Conservation (phyloP, 805 yeast genomes). For the Monosporozyma aquatica region DNA sequence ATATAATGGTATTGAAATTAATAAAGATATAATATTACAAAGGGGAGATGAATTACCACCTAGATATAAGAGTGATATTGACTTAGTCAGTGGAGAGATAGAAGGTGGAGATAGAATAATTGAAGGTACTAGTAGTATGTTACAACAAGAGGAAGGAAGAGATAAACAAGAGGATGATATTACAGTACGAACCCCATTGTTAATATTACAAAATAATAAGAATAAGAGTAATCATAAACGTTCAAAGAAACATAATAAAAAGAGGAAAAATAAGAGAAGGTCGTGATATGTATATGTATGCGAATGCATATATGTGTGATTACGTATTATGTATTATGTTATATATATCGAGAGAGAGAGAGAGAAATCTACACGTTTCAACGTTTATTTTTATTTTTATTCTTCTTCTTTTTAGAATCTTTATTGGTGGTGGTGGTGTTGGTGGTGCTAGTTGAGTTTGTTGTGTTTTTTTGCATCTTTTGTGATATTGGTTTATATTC, state of each 20-base stretch:
- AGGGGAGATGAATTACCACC: constrained; percentile 72
- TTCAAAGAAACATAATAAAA: constrained; percentile 8
- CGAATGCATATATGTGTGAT: constrained; percentile 1
- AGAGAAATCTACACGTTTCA: constrained; percentile 1
- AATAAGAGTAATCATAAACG: constrained; percentile 1
- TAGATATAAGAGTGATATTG: constrained; percentile 35
- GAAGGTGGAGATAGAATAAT: background rate
- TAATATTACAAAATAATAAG: background rate
- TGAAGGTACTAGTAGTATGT: background rate
- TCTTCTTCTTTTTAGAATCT: constrained; percentile 19
- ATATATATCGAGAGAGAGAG: no score
- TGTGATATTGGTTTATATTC: constrained; percentile 16
- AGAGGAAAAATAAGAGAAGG: constrained; percentile 14
- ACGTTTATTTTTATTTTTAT: constrained; percentile 25
- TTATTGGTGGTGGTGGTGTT: background rate
- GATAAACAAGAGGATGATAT: background rate
- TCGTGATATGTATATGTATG: constrained; percentile 1
- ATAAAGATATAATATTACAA: constrained; percentile 49
- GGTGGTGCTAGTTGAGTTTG: constrained; percentile 1
- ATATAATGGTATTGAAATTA: constrained; percentile 33
- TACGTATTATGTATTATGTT: background rate
- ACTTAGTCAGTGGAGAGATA: background rate
- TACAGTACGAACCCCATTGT: background rate
- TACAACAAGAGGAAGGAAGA: background rate
- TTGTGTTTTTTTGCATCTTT: background rate